Conservation (phyloP, 441 rosid species). For the Syzygium malaccense region DNA sequence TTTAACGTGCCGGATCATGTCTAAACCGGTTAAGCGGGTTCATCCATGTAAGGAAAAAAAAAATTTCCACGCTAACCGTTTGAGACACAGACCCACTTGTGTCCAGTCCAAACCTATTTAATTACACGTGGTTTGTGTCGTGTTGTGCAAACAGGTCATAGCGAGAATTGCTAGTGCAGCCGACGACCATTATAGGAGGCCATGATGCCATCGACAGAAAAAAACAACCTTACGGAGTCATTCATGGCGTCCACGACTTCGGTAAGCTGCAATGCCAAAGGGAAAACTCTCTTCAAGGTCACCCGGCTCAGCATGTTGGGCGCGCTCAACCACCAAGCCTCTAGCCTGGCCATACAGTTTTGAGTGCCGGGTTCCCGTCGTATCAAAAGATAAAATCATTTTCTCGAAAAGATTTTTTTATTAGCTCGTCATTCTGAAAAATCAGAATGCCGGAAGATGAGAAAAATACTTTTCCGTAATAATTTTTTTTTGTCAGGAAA, state of each 20-base stretch:
- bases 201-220: background rate
- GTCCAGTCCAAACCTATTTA: background rate
- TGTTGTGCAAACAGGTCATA: background rate
- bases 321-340: background rate
- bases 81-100: background rate
- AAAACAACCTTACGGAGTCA: background rate
- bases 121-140: background rate
- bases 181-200: background rate
- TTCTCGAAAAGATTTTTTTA: background rate
- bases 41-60: background rate
- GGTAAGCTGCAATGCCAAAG: background rate
- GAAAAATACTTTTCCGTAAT: background rate
- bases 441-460: background rate
- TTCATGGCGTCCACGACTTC: background rate
- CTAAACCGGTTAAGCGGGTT: background rate
- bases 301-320: background rate
- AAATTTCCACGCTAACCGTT: background rate
- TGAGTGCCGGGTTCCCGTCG: background rate
- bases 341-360: rapidly evolving
- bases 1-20: background rate
- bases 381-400: background rate
- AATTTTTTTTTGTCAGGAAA: background rate
- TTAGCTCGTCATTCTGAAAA: background rate
- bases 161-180: background rate
- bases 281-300: background rate